phyloP scores from a whole-genome alignment of 2,329 filamentous ascomycete genomes.

The Magnaporthales sp. region DNA sequence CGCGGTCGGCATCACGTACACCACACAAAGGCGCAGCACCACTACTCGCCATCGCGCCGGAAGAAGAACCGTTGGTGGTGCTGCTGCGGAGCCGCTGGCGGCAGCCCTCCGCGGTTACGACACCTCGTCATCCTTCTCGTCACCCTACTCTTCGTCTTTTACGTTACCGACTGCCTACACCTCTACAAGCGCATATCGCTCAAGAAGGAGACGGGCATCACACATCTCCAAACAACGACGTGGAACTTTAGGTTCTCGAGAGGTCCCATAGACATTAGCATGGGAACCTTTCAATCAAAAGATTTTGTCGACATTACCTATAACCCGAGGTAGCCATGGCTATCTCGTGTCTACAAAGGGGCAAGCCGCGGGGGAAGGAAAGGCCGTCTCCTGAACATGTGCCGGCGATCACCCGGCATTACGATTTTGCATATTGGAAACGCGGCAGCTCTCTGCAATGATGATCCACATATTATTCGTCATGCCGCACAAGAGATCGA shows the following conservation, averaged over 20 bases:
- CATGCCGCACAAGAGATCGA: background rate
- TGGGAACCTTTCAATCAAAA: conserved; percentile 2
- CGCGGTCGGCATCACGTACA: background rate
- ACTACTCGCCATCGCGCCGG: conserved; percentile 1
- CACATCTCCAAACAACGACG: conserved; percentile 5
- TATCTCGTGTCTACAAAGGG: background rate
- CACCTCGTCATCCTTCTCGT: background rate
- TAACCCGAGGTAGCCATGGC: background rate
- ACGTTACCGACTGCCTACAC: conserved; percentile 4
- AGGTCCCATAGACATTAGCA: conserved; percentile 1
- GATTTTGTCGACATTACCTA: conserved; percentile 4
- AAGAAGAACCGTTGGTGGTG: conserved; percentile 3
- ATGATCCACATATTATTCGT: background rate
- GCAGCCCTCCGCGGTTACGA: background rate
- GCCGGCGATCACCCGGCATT: too few relatives aligned
- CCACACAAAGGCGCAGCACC: background rate
- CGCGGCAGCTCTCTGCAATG: background rate
- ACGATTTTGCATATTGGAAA: background rate
- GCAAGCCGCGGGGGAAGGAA: too few relatives aligned
- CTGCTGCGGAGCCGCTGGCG: background rate
- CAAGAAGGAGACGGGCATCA: conserved; percentile 4
- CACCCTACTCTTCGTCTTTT: conserved; percentile 2
- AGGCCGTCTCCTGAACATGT: too few relatives aligned
- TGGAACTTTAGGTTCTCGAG: conserved; percentile 6
- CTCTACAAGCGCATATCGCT: conserved; percentile 6